Evolutionary conservation across 176 grass and related monocot genomes (phyloP).

Genomic region (Ampelocalamus luodianensis): DNA sequence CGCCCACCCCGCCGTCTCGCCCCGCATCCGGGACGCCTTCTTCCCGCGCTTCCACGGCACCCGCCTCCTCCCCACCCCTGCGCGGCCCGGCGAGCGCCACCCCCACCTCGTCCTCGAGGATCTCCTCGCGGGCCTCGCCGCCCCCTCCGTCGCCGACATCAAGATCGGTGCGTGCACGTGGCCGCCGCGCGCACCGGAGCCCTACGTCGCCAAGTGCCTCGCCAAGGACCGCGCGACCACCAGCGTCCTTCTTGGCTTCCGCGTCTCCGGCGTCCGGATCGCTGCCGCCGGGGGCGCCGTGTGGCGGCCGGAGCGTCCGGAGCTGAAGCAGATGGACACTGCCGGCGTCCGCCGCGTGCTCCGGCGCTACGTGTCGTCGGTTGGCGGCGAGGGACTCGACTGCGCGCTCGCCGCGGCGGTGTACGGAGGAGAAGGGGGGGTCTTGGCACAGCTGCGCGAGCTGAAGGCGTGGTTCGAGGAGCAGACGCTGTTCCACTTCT

Average conservation of each 20-base stretch:
- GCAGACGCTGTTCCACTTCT: constrained; percentile 91
- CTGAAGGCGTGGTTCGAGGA: constrained; percentile 92
- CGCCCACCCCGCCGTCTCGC: too few relatives aligned
- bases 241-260: constrained; percentile 65
- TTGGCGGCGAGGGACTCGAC: constrained; percentile 38
- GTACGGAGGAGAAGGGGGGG: constrained; percentile 60
- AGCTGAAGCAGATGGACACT: constrained; percentile 49
- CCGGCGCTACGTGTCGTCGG: constrained; percentile 58
- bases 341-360: not conserved
- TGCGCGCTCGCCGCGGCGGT: constrained; percentile 60
- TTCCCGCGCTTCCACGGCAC: too few relatives aligned
- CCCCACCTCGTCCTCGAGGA: too few relatives aligned
- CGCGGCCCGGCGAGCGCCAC: too few relatives aligned
- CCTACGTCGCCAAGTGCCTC: constrained; percentile 75
- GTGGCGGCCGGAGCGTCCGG: constrained; percentile 57
- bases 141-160: too few relatives aligned
- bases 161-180: constrained; percentile 46
- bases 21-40: too few relatives aligned
- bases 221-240: constrained; percentile 71
- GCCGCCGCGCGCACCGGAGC: constrained; percentile 52
- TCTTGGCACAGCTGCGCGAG: constrained; percentile 75
- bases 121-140: too few relatives aligned
- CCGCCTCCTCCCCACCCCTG: too few relatives aligned
- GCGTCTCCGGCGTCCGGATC: constrained; percentile 69
- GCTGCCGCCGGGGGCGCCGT: not conserved